These are phyloP conservation scores for Stachybotrys chartarum DNA, from an alignment of 2,329 filamentous ascomycete genomes.

Conservation along the genomic window DNA sequence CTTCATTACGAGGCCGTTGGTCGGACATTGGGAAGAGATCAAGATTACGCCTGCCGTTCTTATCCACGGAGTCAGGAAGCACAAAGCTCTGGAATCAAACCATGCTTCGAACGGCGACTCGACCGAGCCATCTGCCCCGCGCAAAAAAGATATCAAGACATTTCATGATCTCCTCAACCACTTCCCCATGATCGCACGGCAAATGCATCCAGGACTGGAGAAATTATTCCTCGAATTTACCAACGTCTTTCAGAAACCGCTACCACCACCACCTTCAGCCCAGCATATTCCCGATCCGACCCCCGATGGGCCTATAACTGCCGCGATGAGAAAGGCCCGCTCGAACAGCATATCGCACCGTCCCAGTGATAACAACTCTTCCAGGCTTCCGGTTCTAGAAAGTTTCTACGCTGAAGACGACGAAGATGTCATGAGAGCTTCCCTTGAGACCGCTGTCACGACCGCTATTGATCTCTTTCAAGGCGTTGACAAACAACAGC, in stretches of 20 bases:
- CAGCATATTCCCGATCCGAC: constrained; percentile 50
- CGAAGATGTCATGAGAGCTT: constrained; percentile 81
- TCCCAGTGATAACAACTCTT: constrained; percentile 20
- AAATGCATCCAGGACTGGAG: constrained; percentile 91
- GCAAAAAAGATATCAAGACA: constrained; percentile 84
- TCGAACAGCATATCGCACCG: constrained; percentile 39
- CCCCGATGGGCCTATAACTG: constrained; percentile 48
- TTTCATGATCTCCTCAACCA: constrained; percentile 86
- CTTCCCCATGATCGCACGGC: constrained; percentile 91
- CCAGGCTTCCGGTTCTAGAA: constrained; percentile 44
- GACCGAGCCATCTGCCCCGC: constrained; percentile 33
- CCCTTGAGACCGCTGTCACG: constrained; percentile 86
- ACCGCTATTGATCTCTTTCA: constrained; percentile 94
- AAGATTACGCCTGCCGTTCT: constrained; percentile 62
- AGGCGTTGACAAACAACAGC: constrained; percentile 87
- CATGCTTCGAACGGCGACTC: constrained; percentile 28
- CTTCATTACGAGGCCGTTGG: constrained; percentile 83
- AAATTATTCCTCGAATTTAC: constrained; percentile 85
- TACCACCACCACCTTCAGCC: constrained; percentile 67
- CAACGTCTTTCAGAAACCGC: constrained; percentile 73
- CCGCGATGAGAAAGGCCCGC: constrained; percentile 47
- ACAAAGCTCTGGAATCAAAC: constrained; percentile 27
- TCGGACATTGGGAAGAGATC: constrained; percentile 74
- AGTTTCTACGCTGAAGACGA: constrained; percentile 78
- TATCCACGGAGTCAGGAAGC: constrained; percentile 34